Conservation (phyloP, 1,284 basidiomycete species). For the Pyrrhoderma lamaoense region DNA sequence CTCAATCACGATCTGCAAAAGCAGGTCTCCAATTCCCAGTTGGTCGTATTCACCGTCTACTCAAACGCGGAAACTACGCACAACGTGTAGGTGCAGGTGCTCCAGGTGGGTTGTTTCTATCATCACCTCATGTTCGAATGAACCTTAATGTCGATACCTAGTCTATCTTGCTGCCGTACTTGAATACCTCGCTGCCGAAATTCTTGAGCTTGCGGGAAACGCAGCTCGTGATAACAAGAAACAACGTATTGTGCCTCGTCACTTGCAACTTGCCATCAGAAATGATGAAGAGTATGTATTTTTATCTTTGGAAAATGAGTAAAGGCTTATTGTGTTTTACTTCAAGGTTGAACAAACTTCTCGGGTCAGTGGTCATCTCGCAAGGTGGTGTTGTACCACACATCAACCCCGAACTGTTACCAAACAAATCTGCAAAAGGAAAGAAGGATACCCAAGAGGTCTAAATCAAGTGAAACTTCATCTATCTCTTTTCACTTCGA, state of each 20-base stretch:
- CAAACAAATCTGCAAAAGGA: slow-evolving; percentile 30
- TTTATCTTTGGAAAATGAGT: too few relatives aligned
- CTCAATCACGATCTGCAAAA: slow-evolving; percentile 75
- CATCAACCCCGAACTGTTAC: slow-evolving; percentile 54
- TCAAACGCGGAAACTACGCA: slow-evolving; percentile 85
- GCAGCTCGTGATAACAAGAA: slow-evolving; percentile 77
- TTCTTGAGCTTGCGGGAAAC: slow-evolving; percentile 83
- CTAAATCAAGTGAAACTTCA: slow-evolving; percentile 15
- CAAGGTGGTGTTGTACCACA: slow-evolving; percentile 82
- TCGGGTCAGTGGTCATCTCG: slow-evolving; percentile 79
- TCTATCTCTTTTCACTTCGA: neutral
- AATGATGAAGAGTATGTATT: slow-evolving; percentile 68
- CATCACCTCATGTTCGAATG: neutral
- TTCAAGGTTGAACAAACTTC: slow-evolving; percentile 62
- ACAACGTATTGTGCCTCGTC: slow-evolving; percentile 83
- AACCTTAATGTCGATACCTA: slow-evolving; percentile 23
- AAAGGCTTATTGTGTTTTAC: too few relatives aligned
- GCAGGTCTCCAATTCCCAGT: slow-evolving; percentile 82
- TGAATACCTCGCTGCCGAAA: slow-evolving; percentile 82
- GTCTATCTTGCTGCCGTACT: slow-evolving; percentile 84
- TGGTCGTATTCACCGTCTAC: slow-evolving; percentile 87
- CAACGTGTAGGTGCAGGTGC: slow-evolving; percentile 75
- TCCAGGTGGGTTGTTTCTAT: slow-evolving; percentile 47
- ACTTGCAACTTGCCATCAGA: slow-evolving; percentile 83
- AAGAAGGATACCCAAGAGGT: slow-evolving; percentile 21